Percentiles rank a stretch among this genome's conserved stretches.
Conservation (phyloP, 805 yeast species). For the Ogataea populi-albae region DNA sequence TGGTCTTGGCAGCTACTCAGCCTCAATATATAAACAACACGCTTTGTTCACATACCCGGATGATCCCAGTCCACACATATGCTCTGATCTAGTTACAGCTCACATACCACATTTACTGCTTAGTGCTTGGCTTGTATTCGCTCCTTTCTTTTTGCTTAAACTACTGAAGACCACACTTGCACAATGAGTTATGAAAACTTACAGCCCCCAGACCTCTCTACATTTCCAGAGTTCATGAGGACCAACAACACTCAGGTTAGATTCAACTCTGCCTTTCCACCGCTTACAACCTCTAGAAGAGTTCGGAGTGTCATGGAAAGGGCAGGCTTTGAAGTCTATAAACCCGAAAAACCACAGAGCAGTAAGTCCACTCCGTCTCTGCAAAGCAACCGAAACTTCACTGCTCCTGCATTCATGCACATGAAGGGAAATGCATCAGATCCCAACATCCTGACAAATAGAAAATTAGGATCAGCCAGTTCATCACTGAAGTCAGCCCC, state of each 20-base stretch:
- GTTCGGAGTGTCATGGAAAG: constrained; percentile 74
- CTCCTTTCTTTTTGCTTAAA: not conserved
- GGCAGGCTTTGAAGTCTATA: constrained; percentile 72
- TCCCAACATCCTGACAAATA: constrained; percentile 12
- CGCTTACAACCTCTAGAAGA: constrained; percentile 57
- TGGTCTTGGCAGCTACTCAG: too few relatives aligned
- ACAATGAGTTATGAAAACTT: constrained; percentile 15
- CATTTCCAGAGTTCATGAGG: constrained; percentile 34
- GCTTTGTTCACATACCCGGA: too few relatives aligned
- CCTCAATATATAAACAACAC: too few relatives aligned
- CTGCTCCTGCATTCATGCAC: constrained; percentile 19
- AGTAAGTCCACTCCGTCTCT: constrained; percentile 14
- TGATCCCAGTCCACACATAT: too few relatives aligned
- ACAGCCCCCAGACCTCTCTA: constrained; percentile 22
- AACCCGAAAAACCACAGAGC: constrained; percentile 21
- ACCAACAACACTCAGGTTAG: constrained; percentile 31
- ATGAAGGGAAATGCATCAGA: constrained; percentile 13
- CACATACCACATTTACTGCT: too few relatives aligned
- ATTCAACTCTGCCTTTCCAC: constrained; percentile 63
- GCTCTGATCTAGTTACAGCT: too few relatives aligned
- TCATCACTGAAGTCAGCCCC: not conserved
- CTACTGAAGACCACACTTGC: too few relatives aligned
- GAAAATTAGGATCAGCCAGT: constrained; percentile 5
- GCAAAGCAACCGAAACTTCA: constrained; percentile 17
- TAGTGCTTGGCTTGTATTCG: not conserved